A percentile compares a stretch with the other conserved stretches of the same genome.
These are phyloP conservation scores for Coelastrella sp. DNA, from an alignment of 139 green algal genomes.

Conservation along the genomic window DNA sequence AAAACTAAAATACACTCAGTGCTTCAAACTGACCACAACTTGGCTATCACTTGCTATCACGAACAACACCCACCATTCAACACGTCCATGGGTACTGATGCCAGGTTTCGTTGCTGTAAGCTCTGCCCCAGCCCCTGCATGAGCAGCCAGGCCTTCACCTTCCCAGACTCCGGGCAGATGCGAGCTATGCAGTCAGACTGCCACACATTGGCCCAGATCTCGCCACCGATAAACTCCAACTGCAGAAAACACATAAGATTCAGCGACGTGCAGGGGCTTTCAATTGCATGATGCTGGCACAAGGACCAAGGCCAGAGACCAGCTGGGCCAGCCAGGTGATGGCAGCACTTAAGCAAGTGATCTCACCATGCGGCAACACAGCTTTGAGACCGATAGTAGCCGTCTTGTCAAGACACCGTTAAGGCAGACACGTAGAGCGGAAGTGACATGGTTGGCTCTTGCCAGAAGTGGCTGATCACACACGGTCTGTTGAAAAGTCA, in stretches of 20 bases:
- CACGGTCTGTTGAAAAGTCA: too few species aligned
- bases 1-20: too few species aligned
- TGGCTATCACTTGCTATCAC: background rate
- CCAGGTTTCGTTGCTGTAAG: constrained; percentile 35
- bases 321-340: background rate
- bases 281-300: background rate
- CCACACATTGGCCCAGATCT: constrained; percentile 92
- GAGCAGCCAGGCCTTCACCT: constrained; percentile 81
- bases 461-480: too few species aligned
- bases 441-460: too few species aligned
- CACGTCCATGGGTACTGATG: constrained; percentile 74
- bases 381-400: too few species aligned
- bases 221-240: constrained; percentile 86
- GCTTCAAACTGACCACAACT: background rate
- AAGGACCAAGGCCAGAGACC: background rate
- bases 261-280: constrained; percentile 47
- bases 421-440: too few species aligned
- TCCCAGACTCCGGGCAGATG: constrained; percentile 73
- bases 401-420: too few species aligned
- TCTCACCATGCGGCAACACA: too few species aligned
- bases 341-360: too few species aligned
- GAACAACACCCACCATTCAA: constrained; percentile 79
- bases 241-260: constrained; percentile 45
- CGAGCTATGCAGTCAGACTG: constrained; percentile 88
- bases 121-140: constrained; percentile 60